Conservation (phyloP, 371 early-diverging fungal species). For the Vairimorpha apis region DNA sequence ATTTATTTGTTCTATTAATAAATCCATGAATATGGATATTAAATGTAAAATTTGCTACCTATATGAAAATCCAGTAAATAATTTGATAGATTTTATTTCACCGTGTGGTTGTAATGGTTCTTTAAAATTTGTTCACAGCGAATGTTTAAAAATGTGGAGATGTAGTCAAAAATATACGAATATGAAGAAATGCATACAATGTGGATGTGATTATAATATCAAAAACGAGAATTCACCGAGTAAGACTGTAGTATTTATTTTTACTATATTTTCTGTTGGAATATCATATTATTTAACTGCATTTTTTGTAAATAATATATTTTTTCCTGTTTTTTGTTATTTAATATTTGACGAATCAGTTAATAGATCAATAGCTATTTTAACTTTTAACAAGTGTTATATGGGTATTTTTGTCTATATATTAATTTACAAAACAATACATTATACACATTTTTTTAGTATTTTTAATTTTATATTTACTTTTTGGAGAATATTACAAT, state of each 20-base stretch:
- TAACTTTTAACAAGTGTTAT: neutral
- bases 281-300: conserved; percentile 7
- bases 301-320: neutral
- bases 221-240: conserved; percentile 52
- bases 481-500: conserved; percentile 61
- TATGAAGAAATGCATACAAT: conserved; percentile 62
- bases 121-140: conserved; percentile 62
- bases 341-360: too few relatives aligned
- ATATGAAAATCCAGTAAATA: conserved; percentile 51
- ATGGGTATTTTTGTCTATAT: conserved; percentile 19
- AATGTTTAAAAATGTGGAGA: conserved; percentile 63
- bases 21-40: neutral
- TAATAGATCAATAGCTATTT: neutral
- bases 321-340: too few relatives aligned
- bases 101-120: conserved; percentile 64
- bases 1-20: too few relatives aligned
- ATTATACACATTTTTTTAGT: conserved; percentile 20
- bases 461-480: conserved; percentile 61
- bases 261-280: conserved; percentile 43
- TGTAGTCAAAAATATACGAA: conserved; percentile 57
- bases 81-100: conserved; percentile 56
- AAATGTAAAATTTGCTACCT: conserved; percentile 63
- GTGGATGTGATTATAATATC: conserved; percentile 53
- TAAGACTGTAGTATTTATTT: conserved; percentile 17
- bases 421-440: conserved; percentile 38